phyloP scores from a whole-genome alignment of 305 asterid genomes.

The Andrographis paniculata region DNA sequence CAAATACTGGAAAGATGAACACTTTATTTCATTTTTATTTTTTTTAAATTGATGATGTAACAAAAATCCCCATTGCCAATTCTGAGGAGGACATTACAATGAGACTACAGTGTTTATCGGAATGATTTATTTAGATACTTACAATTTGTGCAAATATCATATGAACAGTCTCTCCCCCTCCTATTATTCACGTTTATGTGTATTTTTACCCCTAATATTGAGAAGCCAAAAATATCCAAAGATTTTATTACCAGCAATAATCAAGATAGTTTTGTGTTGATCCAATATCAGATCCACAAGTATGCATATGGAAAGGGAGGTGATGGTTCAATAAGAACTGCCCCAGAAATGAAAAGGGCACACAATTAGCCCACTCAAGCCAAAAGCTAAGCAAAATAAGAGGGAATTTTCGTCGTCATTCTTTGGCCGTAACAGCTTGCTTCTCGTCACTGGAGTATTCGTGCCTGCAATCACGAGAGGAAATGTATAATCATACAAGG shows the following conservation, averaged over 20 bases:
- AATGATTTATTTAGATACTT: constrained; percentile 7
- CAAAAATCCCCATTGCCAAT: constrained; percentile 8
- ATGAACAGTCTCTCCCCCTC: background rate
- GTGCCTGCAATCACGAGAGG: constrained; percentile 28
- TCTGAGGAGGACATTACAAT: constrained; percentile 10
- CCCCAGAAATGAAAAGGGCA: constrained; percentile 10
- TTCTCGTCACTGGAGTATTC: constrained; percentile 34
- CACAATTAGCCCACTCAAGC: too few relatives aligned
- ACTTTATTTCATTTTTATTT: background rate
- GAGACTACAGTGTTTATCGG: constrained; percentile 3
- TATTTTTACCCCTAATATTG: background rate
- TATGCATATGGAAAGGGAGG: constrained; percentile 6
- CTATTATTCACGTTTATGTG: background rate
- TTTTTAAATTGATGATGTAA: constrained; percentile 10
- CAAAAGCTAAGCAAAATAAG: constrained; percentile 7
- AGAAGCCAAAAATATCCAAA: background rate
- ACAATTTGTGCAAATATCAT: background rate
- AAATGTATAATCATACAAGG: background rate
- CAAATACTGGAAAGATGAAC: background rate
- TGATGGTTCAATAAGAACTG: background rate
- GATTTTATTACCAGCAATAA: constrained; percentile 6
- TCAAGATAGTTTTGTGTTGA: background rate
- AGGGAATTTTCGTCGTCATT: constrained; percentile 24
- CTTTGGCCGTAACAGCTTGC: constrained; percentile 38
- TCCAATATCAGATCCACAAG: constrained; percentile 12